A percentile compares a stretch with the other conserved stretches of the same genome.
Conservation (phyloP, 306 rosid genomes). For the Trifolium repens region DNA sequence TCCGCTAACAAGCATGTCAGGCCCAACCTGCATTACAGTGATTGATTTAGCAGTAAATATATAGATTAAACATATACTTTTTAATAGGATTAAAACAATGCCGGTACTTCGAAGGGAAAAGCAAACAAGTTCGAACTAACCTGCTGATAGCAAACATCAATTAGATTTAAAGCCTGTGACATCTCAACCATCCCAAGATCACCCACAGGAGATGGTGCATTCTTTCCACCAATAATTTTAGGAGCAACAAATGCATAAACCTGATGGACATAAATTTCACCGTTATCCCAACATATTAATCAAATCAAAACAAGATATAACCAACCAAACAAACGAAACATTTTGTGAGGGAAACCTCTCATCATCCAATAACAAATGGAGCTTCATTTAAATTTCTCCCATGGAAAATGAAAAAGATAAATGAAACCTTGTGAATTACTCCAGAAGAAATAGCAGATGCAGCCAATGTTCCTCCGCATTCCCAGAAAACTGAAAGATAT, state of each 20-base stretch:
- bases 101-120: conserved; percentile 24
- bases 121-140: conserved; percentile 45
- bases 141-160: conserved; percentile 86
- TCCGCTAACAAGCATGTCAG: conserved; percentile 91
- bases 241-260: conserved; percentile 96
- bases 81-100: neutral
- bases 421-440: conserved; percentile 76
- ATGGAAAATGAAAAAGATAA: conserved; percentile 11
- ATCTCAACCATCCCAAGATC: conserved; percentile 99
- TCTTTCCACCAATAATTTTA: conserved; percentile 89
- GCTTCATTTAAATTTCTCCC: conserved; percentile 24
- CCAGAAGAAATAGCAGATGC: conserved; percentile 95
- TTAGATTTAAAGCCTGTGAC: conserved; percentile 86
- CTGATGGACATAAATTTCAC: conserved; percentile 46
- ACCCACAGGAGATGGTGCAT: conserved; percentile 94
- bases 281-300: neutral
- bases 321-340: too few species aligned
- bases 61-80: neutral
- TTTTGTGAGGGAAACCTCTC: too few species aligned
- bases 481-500: conserved; percentile 91
- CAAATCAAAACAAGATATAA: conserved; percentile 30
- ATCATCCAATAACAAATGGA: conserved; percentile 14
- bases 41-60: conserved; percentile 17
- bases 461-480: conserved; percentile 93
- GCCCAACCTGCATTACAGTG: conserved; percentile 67